These are phyloP conservation scores for Achlya hypogyna DNA, from an alignment of 352 stramenopile genomes.

Conservation along the genomic window DNA sequence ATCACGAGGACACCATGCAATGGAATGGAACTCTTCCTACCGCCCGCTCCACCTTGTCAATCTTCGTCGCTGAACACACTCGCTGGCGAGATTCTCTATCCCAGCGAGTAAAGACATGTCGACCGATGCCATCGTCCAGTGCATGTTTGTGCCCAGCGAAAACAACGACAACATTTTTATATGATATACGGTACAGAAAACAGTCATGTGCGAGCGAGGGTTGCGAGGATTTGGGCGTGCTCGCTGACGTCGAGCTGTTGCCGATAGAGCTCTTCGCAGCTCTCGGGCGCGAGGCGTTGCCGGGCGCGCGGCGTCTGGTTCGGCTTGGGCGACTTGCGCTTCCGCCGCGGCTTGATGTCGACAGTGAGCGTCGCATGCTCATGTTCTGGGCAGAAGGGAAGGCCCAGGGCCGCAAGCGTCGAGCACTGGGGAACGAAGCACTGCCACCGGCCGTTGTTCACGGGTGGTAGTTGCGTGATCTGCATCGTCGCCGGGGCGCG, in stretches of 20 bases:
- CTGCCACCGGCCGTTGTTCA: neutral
- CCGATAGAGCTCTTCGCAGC: neutral
- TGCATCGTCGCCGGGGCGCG: neutral
- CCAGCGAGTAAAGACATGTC: too few relatives aligned
- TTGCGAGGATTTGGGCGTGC: slow-evolving; percentile 12
- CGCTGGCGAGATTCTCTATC: too few relatives aligned
- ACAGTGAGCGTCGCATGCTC: neutral
- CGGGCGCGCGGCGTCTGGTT: neutral
- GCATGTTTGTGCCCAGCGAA: too few relatives aligned
- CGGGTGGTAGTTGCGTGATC: neutral
- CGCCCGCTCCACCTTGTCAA: too few relatives aligned
- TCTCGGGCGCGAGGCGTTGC: neutral
- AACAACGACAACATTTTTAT: neutral
- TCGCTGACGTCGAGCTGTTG: slow-evolving; percentile 4
- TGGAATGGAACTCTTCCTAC: too few relatives aligned
- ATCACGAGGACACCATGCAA: too few relatives aligned
- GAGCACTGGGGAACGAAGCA: slow-evolving; percentile 1
- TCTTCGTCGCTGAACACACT: too few relatives aligned
- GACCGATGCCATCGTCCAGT: too few relatives aligned
- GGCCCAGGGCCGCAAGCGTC: neutral
- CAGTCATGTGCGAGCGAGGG: neutral
- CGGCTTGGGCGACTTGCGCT: neutral
- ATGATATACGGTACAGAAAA: slow-evolving; percentile 1
- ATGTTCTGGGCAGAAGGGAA: slow-evolving; percentile 7
- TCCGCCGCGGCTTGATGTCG: neutral